phyloP scores from a whole-genome alignment of 129 eudicot species.

The Apium graveolens region DNA sequence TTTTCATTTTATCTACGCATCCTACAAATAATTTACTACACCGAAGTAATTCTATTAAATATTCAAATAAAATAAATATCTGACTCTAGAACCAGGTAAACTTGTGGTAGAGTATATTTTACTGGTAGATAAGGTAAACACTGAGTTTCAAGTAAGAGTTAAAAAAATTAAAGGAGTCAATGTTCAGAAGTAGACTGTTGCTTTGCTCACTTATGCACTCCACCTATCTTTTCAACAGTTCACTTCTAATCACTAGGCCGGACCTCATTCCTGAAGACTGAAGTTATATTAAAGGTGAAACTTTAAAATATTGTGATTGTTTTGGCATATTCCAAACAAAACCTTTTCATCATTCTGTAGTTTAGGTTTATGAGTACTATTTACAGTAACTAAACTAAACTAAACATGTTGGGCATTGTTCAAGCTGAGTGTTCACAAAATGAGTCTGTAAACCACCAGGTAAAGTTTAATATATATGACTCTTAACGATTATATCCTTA shows the following conservation, averaged over 20 bases:
- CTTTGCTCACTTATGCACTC: background rate
- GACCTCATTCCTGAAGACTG: too few relatives aligned
- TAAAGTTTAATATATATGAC: too few relatives aligned
- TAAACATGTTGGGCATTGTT: too few relatives aligned
- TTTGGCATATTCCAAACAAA: background rate
- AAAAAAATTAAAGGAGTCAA: background rate
- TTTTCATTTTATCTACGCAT: background rate
- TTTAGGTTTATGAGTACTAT: background rate
- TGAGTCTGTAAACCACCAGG: too few relatives aligned
- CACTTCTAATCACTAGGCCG: background rate
- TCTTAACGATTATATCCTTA: too few relatives aligned
- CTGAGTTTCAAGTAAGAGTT: background rate
- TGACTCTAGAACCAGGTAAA: background rate
- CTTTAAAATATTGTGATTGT: background rate
- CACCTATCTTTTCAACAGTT: slow-evolving; percentile 4
- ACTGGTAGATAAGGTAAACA: background rate
- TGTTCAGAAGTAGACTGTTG: background rate
- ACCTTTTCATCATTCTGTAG: background rate
- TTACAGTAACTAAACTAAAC: background rate
- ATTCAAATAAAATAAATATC: background rate
- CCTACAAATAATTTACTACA: background rate
- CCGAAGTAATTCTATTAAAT: background rate
- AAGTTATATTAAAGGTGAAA: background rate
- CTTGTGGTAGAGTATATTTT: background rate
- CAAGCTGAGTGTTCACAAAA: too few relatives aligned